Percentiles rank a stretch among this genome's conserved stretches.
Evolutionary conservation across 1,284 basidiomycete genomes (phyloP).

Genomic region (Trichosporon faecale): DNA sequence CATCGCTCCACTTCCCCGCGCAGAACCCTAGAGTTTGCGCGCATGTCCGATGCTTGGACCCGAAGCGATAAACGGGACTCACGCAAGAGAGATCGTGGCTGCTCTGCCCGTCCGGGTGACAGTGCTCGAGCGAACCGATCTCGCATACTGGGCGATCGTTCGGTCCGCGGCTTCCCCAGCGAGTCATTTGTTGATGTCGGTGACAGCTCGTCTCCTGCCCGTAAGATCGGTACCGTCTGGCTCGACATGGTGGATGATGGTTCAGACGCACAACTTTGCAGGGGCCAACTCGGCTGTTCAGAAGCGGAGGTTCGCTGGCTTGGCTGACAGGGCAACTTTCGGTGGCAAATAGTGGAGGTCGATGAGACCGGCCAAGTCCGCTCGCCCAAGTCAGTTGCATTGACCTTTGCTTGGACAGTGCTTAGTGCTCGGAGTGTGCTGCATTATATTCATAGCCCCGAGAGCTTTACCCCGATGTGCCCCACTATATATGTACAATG

Average conservation of each 20-base stretch:
- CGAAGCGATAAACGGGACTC: background rate
- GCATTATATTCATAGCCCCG: background rate
- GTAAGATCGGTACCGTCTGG: background rate
- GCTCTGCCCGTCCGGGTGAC: background rate
- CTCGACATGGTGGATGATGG: slow-evolving; percentile 3
- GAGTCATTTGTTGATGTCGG: slow-evolving; percentile 4
- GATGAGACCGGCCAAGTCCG: background rate
- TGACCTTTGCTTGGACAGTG: too few relatives aligned
- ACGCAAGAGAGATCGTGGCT: background rate
- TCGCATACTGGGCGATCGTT: background rate
- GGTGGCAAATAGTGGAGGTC: background rate
- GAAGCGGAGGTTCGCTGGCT: background rate
- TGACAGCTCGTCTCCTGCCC: background rate
- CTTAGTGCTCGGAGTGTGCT: background rate
- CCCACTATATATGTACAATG: background rate
- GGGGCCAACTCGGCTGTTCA: background rate
- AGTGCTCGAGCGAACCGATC: background rate
- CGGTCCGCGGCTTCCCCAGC: background rate
- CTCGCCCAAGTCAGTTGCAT: background rate
- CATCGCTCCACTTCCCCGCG: background rate
- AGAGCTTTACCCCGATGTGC: background rate
- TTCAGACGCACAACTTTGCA: background rate
- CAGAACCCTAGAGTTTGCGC: background rate
- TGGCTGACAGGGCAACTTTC: too few relatives aligned
- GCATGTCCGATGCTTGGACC: background rate